Base-by-base conservation (phyloP, 2,329 filamentous ascomycete species). In the Talaromyces sp. region DNA sequence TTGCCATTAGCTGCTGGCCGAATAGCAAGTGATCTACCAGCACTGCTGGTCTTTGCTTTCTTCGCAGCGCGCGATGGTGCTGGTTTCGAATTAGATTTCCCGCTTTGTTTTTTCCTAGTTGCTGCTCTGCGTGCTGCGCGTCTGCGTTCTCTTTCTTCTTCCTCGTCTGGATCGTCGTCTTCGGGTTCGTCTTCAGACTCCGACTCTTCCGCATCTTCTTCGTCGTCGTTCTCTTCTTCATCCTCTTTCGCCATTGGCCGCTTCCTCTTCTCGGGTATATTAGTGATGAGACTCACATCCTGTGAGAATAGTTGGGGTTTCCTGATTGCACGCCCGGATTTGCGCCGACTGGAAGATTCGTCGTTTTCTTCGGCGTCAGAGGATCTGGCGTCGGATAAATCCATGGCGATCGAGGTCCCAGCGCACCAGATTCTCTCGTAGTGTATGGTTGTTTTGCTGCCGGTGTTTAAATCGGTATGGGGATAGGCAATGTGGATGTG, bases 11-110 rank as follows among this genome's bases (percentile, higher is more conserved):
- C 82, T 58, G 81, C 80, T 7, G 84, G 83, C 27, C 86, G 81
- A 57, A 88, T 82, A 13, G 87, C 85, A 59, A 89, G 77, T 67
- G 80, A 82, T 52, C 74, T 79, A 52, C 74, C 73, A 37, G 77
- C 67, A 19, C 76, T 80, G 66, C 83, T 81, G 60, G 83, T 84
- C 74, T 84, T 88, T 45, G 83, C 77, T 74, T 87, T 85, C 75
- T 86, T 86, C 31, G 81, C 74, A 19, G 81, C 79, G 33, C 71
- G 76, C 33, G 68, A 63, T 19, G 64, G 62, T 31, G 52, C 67
- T 56, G 66, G 68, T 67, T 74, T 78, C 7, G 71, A 25, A 69
- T 72, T 77, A 47, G 75, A 72, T 70, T 82, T 84, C 3, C 77
- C 73, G 35, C 76, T 69, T 2, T 75, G 64, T 52, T 70, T 70